phyloP scores from a whole-genome alignment of 306 rosid genomes.

The Acacia crassicarpa region DNA sequence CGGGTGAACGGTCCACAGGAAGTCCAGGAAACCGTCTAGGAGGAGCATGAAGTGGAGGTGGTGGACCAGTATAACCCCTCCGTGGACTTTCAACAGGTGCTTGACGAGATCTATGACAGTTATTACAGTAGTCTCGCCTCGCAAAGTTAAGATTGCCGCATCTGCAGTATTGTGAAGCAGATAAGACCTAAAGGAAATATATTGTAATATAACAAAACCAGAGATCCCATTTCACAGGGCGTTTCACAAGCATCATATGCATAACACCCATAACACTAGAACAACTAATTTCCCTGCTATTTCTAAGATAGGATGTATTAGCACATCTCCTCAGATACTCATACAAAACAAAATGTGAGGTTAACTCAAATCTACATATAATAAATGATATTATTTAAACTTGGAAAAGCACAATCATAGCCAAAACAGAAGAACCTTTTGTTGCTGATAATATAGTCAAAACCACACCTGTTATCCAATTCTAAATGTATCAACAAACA shows the following conservation, averaged over 20 bases:
- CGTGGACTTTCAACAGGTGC: conserved; percentile 76
- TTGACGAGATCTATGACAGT: conserved; percentile 71
- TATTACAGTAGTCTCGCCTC: conserved; percentile 86
- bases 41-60: conserved; percentile 61
- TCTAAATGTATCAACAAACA: neutral
- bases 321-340: no score
- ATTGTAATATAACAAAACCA: neutral
- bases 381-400: neutral
- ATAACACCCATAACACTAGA: neutral
- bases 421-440: neutral
- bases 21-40: conserved; percentile 76
- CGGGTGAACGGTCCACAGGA: conserved; percentile 74
- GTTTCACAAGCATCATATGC: neutral
- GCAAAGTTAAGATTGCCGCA: conserved; percentile 94
- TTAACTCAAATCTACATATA: neutral
- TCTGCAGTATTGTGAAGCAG: conserved; percentile 44
- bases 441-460: neutral
- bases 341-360: neutral
- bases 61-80: conserved; percentile 67
- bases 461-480: neutral
- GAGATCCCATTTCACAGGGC: neutral
- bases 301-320: neutral
- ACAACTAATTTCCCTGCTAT: neutral
- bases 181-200: neutral
- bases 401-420: neutral